These are phyloP conservation scores for Helianthus tuberosus DNA, from an alignment of 129 eudicot species.

Conservation along the genomic window DNA sequence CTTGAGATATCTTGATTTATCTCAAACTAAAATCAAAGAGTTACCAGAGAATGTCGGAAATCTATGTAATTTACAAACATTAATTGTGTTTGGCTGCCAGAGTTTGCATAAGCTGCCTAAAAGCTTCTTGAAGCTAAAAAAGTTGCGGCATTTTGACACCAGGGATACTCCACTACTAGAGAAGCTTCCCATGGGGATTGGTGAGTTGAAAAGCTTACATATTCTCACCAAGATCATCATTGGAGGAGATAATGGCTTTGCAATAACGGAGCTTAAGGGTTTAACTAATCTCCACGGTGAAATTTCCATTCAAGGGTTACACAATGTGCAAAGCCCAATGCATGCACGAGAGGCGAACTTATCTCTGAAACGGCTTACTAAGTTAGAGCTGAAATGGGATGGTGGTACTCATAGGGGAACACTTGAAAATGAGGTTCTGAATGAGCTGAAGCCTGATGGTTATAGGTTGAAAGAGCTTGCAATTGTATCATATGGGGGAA, in stretches of 20 bases:
- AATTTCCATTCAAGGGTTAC: background rate
- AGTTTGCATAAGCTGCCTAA: background rate
- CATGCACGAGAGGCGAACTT: background rate
- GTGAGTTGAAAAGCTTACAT: constrained; percentile 9
- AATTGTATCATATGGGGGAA: constrained; percentile 18
- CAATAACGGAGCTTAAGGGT: background rate
- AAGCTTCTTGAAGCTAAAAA: constrained; percentile 5
- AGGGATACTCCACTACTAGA: background rate
- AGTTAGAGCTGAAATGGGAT: constrained; percentile 10
- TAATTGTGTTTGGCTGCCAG: background rate
- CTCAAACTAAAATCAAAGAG: constrained; percentile 16
- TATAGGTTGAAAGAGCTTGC: background rate
- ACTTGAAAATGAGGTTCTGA: constrained; percentile 4
- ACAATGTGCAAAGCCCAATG: background rate
- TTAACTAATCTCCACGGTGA: background rate
- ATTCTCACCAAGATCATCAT: constrained; percentile 8
- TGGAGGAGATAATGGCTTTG: background rate
- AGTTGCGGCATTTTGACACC: background rate
- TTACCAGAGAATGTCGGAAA: background rate
- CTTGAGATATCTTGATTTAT: constrained; percentile 31
- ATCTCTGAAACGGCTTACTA: background rate
- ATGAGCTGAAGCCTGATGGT: background rate
- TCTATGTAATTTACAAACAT: constrained; percentile 7
- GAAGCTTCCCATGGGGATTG: constrained; percentile 17
- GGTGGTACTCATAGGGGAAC: background rate